Evolutionary conservation across 208 protist genomes (phyloP).

Genomic region (Phytomonas serpens): DNA sequence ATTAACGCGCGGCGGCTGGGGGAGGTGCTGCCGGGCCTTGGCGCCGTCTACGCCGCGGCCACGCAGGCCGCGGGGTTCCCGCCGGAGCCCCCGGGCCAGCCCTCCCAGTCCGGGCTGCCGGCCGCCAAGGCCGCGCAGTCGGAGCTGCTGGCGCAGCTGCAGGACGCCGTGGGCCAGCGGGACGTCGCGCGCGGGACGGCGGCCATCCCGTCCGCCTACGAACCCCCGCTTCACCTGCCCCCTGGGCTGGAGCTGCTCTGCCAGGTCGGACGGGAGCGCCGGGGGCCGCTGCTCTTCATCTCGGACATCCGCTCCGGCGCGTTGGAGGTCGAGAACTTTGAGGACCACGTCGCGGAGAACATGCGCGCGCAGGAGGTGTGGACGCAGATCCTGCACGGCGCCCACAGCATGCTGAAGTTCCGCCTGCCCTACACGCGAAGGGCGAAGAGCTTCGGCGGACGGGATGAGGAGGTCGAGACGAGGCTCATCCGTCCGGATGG

Average conservation of each 20-base stretch:
- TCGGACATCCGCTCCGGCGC: conserved; percentile 92
- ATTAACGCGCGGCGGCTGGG: conserved; percentile 75
- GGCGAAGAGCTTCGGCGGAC: conserved; percentile 35
- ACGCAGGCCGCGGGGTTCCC: conserved; percentile 24
- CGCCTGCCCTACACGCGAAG: conserved; percentile 89
- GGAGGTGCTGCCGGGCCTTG: conserved; percentile 50
- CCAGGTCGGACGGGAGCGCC: conserved; percentile 63
- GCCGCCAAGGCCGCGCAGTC: background rate
- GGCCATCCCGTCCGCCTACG: conserved; percentile 87
- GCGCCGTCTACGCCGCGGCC: conserved; percentile 42
- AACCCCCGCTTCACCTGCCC: conserved; percentile 48
- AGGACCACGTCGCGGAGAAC: conserved; percentile 87
- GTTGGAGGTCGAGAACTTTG: conserved; percentile 77
- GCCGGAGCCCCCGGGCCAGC: background rate
- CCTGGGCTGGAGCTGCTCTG: conserved; percentile 64
- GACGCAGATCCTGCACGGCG: conserved; percentile 84
- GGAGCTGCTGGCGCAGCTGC: too few relatives aligned
- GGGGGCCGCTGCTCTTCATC: conserved; percentile 88
- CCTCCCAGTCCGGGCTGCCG: background rate
- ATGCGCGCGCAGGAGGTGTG: conserved; percentile 91
- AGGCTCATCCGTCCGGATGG: conserved; percentile 59
- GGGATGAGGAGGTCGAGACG: conserved; percentile 24
- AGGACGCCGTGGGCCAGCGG: conserved; percentile 6
- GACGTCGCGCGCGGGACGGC: conserved; percentile 83
- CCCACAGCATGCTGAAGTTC: conserved; percentile 94